A percentile compares a stretch with the other conserved stretches of the same genome.
Conservation (phyloP, 2,329 filamentous ascomycete species). For the Pseudogymnoascus sp. region DNA sequence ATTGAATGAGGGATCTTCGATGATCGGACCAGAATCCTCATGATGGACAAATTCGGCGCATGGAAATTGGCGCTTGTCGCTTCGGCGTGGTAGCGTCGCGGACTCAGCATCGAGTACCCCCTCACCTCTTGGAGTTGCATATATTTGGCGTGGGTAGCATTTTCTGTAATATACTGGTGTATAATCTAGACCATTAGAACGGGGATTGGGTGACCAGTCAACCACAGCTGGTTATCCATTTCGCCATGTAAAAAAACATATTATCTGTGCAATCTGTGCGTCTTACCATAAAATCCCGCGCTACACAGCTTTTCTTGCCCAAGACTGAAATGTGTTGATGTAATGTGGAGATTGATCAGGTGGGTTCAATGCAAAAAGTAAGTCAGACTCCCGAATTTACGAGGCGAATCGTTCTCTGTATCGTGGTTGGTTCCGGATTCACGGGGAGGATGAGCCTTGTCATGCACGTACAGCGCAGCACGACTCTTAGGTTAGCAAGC, state of each 20-base stretch:
- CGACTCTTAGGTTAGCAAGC: not conserved
- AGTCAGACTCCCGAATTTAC: not conserved
- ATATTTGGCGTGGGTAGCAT: constrained; percentile 4
- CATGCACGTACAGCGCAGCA: constrained; percentile 10
- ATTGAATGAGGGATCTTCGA: constrained; percentile 8
- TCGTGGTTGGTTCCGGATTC: constrained; percentile 4
- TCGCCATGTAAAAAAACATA: constrained; percentile 6
- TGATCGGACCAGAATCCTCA: not conserved
- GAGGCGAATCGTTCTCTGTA: constrained; percentile 2
- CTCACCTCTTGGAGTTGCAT: constrained; percentile 6
- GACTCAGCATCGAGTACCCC: not conserved
- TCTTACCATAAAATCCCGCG: constrained; percentile 3
- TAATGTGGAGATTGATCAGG: constrained; percentile 4
- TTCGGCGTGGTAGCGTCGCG: constrained; percentile 3
- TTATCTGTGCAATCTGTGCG: not conserved
- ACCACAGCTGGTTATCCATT: constrained; percentile 3
- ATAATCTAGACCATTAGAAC: constrained; percentile 9
- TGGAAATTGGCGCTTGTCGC: constrained; percentile 6
- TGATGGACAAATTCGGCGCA: constrained; percentile 7
- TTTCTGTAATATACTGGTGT: constrained; percentile 11
- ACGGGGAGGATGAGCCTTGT: constrained; percentile 7
- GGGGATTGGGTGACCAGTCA: not conserved
- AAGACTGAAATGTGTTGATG: not conserved
- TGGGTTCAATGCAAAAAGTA: constrained; percentile 5
- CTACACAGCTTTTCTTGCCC: not conserved